Conservation (phyloP, 345 rosid species). For the Rhodomyrtus tomentosa region DNA sequence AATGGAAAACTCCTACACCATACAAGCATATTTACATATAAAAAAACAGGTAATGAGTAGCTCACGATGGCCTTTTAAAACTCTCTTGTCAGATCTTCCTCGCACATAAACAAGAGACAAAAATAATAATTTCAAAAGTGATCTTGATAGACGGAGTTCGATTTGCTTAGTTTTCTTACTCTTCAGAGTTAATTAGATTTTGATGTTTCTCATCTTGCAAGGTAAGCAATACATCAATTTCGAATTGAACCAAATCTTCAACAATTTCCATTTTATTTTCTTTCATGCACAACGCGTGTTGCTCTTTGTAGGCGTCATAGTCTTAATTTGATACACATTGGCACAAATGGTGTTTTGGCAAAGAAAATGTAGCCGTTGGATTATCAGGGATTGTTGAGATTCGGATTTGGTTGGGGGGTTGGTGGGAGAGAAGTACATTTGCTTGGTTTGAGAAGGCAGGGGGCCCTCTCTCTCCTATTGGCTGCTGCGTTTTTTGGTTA, state of each 20-base stretch:
- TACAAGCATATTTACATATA: not conserved
- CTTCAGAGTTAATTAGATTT: not conserved
- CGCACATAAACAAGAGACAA: not conserved
- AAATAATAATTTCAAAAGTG: not conserved
- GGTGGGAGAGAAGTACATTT: not conserved
- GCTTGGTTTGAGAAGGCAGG: not conserved
- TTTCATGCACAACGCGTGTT: not conserved
- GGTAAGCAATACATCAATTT: not conserved
- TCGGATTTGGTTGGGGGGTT: not conserved
- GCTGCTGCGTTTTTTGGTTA: not conserved
- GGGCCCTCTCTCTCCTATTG: not conserved
- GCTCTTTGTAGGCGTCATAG: not conserved
- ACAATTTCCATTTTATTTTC: not conserved
- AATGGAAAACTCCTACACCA: not conserved
- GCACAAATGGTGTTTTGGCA: not conserved
- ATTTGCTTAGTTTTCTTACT: not conserved
- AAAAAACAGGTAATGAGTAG: not conserved
- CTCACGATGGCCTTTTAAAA: not conserved
- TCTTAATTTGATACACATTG: not conserved
- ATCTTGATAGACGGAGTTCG: fast-evolving
- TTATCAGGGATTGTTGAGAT: not conserved
- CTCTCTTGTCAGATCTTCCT: not conserved
- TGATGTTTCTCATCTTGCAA: not conserved
- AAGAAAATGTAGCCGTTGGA: not conserved
- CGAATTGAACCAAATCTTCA: not conserved